Conservation (phyloP, 345 rosid species). For the Raphanus raphanistrum region DNA sequence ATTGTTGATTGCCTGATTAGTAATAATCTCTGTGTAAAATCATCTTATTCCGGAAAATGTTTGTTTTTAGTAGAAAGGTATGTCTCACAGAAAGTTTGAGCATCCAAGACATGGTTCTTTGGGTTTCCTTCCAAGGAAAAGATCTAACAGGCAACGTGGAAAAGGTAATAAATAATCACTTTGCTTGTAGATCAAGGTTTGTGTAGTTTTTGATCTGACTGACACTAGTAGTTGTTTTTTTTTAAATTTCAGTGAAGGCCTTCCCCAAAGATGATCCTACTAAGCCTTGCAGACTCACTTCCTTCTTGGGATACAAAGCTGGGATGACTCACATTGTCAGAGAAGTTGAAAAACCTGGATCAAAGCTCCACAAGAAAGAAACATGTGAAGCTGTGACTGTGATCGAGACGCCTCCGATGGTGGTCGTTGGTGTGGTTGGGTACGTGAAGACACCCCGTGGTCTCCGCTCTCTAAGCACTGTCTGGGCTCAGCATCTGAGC, state of each 20-base stretch:
- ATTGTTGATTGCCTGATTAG: no score
- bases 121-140: no score
- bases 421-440: conserved; percentile 85
- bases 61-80: no score
- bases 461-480: conserved; percentile 66
- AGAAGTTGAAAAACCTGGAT: conserved; percentile 91
- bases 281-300: conserved; percentile 74
- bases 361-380: conserved; percentile 96
- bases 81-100: no score
- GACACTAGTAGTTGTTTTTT: neutral
- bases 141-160: no score
- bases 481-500: conserved; percentile 62
- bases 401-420: conserved; percentile 86
- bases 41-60: no score
- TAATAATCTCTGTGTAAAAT: no score
- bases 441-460: conserved; percentile 81
- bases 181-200: no score
- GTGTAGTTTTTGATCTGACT: neutral
- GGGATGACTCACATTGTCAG: conserved; percentile 96
- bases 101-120: no score
- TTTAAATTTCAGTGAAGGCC: conserved; percentile 70
- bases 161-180: no score
- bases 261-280: conserved; percentile 78
- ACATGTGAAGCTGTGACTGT: conserved; percentile 85
- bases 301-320: conserved; percentile 89